These are phyloP conservation scores for Prosopis cineraria DNA, from an alignment of 306 rosid genomes.

Conservation along the genomic window DNA sequence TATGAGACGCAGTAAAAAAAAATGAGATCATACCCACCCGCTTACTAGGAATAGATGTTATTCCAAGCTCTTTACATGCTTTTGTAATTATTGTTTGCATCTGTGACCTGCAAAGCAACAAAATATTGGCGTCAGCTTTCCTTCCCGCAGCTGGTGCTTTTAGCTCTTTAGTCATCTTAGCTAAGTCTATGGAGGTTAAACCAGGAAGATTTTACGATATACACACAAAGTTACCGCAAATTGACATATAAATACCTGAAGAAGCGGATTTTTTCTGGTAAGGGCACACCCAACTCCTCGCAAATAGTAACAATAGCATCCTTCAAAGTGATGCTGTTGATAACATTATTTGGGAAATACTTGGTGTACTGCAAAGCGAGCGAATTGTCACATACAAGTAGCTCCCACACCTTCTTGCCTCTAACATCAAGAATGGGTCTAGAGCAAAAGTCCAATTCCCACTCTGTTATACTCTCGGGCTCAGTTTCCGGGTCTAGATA, in stretches of 20 bases:
- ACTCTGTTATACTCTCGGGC: conserved; percentile 59
- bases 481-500: conserved; percentile 76
- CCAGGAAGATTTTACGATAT: not conserved
- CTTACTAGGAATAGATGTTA: conserved; percentile 83
- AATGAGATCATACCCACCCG: conserved; percentile 60
- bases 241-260: conserved; percentile 56
- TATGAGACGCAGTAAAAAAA: not conserved
- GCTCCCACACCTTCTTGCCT: conserved; percentile 98
- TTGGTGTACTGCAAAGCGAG: conserved; percentile 82
- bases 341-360: conserved; percentile 90
- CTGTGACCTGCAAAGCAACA: conserved; percentile 77
- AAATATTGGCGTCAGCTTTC: conserved; percentile 3
- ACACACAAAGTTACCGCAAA: not conserved
- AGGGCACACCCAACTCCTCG: conserved; percentile 67
- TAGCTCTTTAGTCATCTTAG: not conserved
- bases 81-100: conserved; percentile 97
- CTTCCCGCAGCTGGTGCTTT: not conserved
- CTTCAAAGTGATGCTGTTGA: conserved; percentile 84
- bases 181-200: not conserved
- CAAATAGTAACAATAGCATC: conserved; percentile 65
- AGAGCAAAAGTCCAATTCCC: conserved; percentile 97
- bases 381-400: conserved; percentile 81
- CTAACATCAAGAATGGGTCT: conserved; percentile 85
- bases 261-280: conserved; percentile 84
- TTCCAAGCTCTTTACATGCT: conserved; percentile 87